A percentile compares a stretch with the other conserved stretches of the same genome.
Evolutionary conservation across 371 early-diverging fungal species (phyloP).

Genomic region (Haplosporangium sp.): DNA sequence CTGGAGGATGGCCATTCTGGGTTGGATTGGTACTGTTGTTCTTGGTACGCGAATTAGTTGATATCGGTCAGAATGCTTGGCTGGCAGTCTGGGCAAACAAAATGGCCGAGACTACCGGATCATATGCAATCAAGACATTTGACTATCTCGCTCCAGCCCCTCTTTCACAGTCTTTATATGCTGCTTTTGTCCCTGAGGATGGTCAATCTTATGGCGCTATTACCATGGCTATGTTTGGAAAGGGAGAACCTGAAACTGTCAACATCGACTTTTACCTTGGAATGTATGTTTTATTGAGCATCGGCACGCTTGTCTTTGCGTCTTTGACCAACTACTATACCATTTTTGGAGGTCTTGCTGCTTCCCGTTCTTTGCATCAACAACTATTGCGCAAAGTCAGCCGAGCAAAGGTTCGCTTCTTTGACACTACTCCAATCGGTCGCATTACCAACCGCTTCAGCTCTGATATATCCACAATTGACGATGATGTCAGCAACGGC

Average conservation of each 20-base stretch:
- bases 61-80: constrained; percentile 60
- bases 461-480: constrained; percentile 67
- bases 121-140: constrained; percentile 36
- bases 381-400: constrained; percentile 63
- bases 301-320: constrained; percentile 50
- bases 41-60: constrained; percentile 61
- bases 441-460: constrained; percentile 90
- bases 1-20: constrained; percentile 74
- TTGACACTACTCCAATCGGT: constrained; percentile 89
- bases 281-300: constrained; percentile 63
- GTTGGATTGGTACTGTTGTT: constrained; percentile 61
- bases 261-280: constrained; percentile 59
- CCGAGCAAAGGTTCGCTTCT: constrained; percentile 79
- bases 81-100: constrained; percentile 47
- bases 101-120: constrained; percentile 30
- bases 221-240: constrained; percentile 36
- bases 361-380: constrained; percentile 60
- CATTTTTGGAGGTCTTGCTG: constrained; percentile 61
- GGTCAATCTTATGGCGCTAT: constrained; percentile 12
- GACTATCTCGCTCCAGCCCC: constrained; percentile 41
- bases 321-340: constrained; percentile 55
- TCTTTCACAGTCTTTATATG: constrained; percentile 37
- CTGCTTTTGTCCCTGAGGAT: constrained; percentile 29
- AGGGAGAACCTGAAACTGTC: constrained; percentile 36
- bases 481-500: constrained; percentile 61